Evolutionary conservation across 495 filamentous ascomycete species (phyloP).

Genomic region (Aspergillus avenaceus): DNA sequence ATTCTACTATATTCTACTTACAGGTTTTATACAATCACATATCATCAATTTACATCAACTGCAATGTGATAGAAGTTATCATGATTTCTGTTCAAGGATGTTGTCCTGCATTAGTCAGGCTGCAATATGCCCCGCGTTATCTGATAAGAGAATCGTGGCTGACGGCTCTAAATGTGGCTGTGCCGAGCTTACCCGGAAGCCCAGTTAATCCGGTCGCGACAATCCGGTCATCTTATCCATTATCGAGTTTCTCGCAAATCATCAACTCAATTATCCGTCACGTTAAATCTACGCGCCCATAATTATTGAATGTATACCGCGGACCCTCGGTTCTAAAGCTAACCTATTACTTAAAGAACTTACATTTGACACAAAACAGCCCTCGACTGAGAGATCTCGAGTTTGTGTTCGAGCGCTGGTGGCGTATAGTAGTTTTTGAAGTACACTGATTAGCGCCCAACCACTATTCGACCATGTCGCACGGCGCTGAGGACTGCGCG

Average conservation of each 20-base stretch:
- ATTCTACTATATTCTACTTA: no score
- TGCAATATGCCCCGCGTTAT: background rate
- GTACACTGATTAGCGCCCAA: background rate
- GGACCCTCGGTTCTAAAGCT: no score
- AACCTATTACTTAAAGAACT: no score
- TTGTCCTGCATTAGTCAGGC: background rate
- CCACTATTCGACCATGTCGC: slow-evolving; percentile 22
- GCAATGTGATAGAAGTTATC: no score
- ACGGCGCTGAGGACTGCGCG: slow-evolving; percentile 68
- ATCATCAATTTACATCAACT: no score
- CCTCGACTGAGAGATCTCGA: no score
- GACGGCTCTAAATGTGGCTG: background rate
- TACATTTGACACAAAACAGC: no score
- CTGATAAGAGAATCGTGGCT: slow-evolving; percentile 2
- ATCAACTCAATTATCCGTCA: background rate
- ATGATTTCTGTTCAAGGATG: no score
- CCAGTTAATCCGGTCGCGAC: background rate
- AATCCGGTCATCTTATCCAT: background rate
- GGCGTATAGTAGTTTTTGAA: background rate
- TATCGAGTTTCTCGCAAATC: background rate
- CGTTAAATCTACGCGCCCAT: background rate
- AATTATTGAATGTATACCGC: no score
- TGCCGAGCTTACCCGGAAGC: background rate
- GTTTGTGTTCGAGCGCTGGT: no score
- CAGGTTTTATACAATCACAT: no score